Percentiles rank a stretch among this genome's conserved stretches.
phyloP scores from a whole-genome alignment of 768 basidiomycete genomes.

The Lentinula lateritia region DNA sequence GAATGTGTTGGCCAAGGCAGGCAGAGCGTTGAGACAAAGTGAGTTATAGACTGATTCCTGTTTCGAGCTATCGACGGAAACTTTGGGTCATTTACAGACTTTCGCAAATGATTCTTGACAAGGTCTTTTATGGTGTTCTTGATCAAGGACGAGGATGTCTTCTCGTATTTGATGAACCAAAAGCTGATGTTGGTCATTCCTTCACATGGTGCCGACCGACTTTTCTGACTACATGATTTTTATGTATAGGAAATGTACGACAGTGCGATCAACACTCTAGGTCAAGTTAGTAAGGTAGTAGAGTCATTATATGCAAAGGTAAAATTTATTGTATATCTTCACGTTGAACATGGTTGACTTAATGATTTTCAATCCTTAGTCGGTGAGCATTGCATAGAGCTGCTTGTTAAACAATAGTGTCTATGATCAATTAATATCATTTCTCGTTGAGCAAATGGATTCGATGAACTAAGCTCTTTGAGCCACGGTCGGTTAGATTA shows the following conservation, averaged over 20 bases:
- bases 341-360: not conserved
- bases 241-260: constrained; percentile 71
- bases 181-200: constrained; percentile 67
- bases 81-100: constrained; percentile 41
- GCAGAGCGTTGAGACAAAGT: constrained; percentile 91
- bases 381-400: constrained; percentile 36
- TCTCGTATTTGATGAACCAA: constrained; percentile 83
- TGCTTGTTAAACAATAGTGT: not conserved
- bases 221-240: not conserved
- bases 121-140: constrained; percentile 90
- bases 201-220: constrained; percentile 1
- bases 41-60: constrained; percentile 19
- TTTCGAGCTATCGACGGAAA: not conserved
- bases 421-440: not conserved
- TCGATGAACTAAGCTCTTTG: too few relatives aligned
- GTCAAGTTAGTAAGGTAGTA: constrained; percentile 91
- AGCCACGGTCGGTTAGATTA: too few relatives aligned
- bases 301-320: constrained; percentile 87
- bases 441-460: too few relatives aligned
- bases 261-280: constrained; percentile 84
- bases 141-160: constrained; percentile 93
- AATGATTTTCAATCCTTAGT: constrained; percentile 18
- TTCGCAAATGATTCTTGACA: constrained; percentile 98
- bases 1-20: constrained; percentile 81
- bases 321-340: not conserved